Percentiles rank a stretch among this genome's conserved stretches.
phyloP scores from a whole-genome alignment of 1,284 basidiomycete genomes.

The Pascua guehoae region DNA sequence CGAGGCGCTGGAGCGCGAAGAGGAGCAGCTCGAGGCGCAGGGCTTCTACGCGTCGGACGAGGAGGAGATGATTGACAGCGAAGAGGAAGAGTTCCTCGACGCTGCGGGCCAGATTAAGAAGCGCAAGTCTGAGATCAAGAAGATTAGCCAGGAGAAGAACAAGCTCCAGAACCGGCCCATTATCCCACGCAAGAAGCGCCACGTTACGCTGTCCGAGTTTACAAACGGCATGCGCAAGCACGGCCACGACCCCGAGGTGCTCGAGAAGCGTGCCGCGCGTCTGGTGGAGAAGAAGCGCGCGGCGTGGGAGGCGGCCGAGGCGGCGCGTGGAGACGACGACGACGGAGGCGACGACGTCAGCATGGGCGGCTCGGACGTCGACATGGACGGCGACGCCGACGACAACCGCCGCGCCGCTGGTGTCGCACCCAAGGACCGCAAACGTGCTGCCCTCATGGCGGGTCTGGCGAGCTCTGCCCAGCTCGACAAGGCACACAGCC shows the following conservation, averaged over 20 bases:
- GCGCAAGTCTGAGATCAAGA: constrained; percentile 64
- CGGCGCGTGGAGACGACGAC: constrained; percentile 26
- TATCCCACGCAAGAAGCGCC: constrained; percentile 79
- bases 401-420: constrained; percentile 3
- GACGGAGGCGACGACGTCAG: constrained; percentile 1
- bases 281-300: constrained; percentile 54
- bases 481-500: constrained; percentile 68
- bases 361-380: constrained; percentile 38
- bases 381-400: constrained; percentile 10
- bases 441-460: constrained; percentile 48
- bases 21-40: constrained; percentile 86
- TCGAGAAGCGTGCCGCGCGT: constrained; percentile 81
- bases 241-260: constrained; percentile 81
- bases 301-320: constrained; percentile 48
- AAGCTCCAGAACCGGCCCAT: constrained; percentile 78
- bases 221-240: constrained; percentile 74
- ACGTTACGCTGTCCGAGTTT: constrained; percentile 83
- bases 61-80: constrained; percentile 81
- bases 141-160: constrained; percentile 79
- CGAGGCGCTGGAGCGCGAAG: constrained; percentile 94
- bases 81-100: constrained; percentile 77
- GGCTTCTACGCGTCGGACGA: constrained; percentile 92
- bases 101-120: constrained; percentile 63
- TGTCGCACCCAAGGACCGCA: constrained; percentile 1
- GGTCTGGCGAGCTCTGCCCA: constrained; percentile 78